These are phyloP conservation scores for Kwoniella bestiolae DNA, from an alignment of 768 basidiomycete genomes.

Conservation along the genomic window DNA sequence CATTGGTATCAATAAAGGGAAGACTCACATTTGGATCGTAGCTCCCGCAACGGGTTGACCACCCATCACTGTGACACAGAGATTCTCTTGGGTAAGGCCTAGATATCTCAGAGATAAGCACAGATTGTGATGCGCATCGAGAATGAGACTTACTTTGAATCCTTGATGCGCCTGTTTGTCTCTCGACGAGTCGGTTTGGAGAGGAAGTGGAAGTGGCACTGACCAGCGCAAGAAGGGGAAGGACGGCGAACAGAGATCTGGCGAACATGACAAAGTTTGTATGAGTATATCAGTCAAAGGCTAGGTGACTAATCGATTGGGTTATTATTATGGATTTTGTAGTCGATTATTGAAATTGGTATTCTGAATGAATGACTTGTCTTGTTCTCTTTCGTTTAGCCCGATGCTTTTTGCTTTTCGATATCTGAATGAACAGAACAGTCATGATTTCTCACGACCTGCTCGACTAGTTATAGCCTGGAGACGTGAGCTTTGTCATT, in stretches of 20 bases:
- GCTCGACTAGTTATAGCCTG: too few species aligned
- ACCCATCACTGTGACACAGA: constrained; percentile 4
- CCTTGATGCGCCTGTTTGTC: not conserved
- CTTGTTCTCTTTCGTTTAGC: not conserved
- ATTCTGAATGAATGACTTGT: not conserved
- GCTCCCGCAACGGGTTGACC: not conserved
- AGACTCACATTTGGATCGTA: not conserved
- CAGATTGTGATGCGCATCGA: too few species aligned
- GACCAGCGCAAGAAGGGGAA: not conserved
- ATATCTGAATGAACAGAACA: too few species aligned
- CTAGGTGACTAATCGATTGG: too few species aligned
- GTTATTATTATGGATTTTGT: not conserved
- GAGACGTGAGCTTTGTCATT: too few species aligned
- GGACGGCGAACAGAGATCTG: not conserved
- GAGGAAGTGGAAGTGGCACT: not conserved
- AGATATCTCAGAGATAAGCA: not conserved
- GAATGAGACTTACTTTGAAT: not conserved
- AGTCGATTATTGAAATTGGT: too few species aligned
- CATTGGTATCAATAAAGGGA: not conserved
- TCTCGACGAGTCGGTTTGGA: not conserved
- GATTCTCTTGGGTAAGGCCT: not conserved
- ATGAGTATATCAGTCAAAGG: too few species aligned
- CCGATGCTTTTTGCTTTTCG: too few species aligned
- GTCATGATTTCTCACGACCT: too few species aligned
- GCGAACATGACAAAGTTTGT: too few species aligned